phyloP scores from a whole-genome alignment of 2,329 filamentous ascomycete genomes.

The Trichoderma brevicompactum region DNA sequence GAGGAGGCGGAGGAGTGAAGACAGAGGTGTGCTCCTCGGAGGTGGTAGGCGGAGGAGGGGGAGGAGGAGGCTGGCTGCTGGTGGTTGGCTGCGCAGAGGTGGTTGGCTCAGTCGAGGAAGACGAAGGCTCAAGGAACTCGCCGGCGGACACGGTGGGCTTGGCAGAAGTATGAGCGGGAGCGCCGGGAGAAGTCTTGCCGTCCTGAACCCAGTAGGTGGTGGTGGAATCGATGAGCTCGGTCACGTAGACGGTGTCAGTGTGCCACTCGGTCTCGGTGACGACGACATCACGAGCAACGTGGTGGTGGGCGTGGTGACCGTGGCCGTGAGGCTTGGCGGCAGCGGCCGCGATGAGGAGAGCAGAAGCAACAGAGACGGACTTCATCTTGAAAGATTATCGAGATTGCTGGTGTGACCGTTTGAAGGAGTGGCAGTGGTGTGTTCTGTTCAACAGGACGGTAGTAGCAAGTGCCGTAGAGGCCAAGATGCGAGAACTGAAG shows the following conservation, averaged over 20 bases:
- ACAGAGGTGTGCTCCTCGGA: constrained; percentile 28
- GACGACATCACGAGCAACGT: constrained; percentile 42
- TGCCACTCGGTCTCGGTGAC: constrained; percentile 58
- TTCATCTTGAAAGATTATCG: constrained; percentile 47
- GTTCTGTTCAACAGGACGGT: constrained; percentile 30
- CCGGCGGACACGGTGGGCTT: constrained; percentile 35
- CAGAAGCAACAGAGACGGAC: constrained; percentile 41
- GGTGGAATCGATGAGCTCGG: constrained; percentile 53
- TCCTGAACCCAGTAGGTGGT: constrained; percentile 53
- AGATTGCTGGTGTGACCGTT: neutral
- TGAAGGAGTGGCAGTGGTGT: constrained; percentile 10
- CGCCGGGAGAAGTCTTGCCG: constrained; percentile 34
- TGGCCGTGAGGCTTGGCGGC: constrained; percentile 56
- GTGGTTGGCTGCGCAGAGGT: constrained; percentile 34
- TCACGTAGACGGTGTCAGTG: constrained; percentile 53
- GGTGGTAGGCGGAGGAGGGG: constrained; percentile 30
- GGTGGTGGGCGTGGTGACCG: constrained; percentile 45
- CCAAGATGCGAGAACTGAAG: constrained; percentile 36
- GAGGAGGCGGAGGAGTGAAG: constrained; percentile 32
- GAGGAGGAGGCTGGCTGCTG: constrained; percentile 37
- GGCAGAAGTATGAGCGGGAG: constrained; percentile 31
- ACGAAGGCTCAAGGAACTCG: constrained; percentile 40
- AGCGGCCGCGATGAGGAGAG: constrained; percentile 47
- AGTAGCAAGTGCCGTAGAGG: constrained; percentile 25
- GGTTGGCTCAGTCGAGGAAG: constrained; percentile 31